Evolutionary conservation across 768 basidiomycete species (phyloP).

Genomic region (Melanogaster broomeanus): DNA sequence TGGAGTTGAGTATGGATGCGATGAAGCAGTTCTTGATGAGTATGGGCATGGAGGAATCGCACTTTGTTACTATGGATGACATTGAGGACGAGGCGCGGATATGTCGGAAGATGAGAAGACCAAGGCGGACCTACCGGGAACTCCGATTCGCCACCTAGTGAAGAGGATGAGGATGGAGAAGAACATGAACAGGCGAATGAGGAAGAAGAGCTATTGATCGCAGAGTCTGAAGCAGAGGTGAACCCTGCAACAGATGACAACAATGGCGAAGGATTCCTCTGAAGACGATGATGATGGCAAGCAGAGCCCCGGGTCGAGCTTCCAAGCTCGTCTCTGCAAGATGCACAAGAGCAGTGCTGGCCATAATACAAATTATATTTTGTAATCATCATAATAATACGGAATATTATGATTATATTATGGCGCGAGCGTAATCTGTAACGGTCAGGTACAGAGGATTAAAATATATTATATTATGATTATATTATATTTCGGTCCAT

Average conservation of each 20-base stretch:
- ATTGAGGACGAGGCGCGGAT: slow-evolving; percentile 55
- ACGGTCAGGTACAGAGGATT: no score
- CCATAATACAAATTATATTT: no score
- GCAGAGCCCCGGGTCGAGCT: no score
- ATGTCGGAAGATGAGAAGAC: slow-evolving; percentile 51
- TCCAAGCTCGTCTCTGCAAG: no score
- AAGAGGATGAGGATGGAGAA: slow-evolving; percentile 26
- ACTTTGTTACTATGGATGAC: slow-evolving; percentile 64
- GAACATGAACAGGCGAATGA: slow-evolving; percentile 39
- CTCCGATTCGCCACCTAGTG: slow-evolving; percentile 28
- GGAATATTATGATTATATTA: no score
- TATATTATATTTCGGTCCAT: no score
- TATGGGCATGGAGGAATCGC: slow-evolving; percentile 47
- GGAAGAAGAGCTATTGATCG: slow-evolving; percentile 49
- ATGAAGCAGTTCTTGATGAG: slow-evolving; percentile 57
- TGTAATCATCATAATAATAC: no score
- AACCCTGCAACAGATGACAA: slow-evolving; percentile 4
- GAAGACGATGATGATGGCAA: no score
- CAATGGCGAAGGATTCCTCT: slow-evolving; percentile 33
- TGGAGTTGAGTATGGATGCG: slow-evolving; percentile 45
- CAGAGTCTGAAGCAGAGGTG: slow-evolving; percentile 23
- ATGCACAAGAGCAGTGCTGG: no score
- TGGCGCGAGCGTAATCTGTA: no score
- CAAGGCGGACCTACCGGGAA: no score
- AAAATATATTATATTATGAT: no score